phyloP scores from a whole-genome alignment of 202 grass and related monocot species.

The Tripidium arundinaceum region DNA sequence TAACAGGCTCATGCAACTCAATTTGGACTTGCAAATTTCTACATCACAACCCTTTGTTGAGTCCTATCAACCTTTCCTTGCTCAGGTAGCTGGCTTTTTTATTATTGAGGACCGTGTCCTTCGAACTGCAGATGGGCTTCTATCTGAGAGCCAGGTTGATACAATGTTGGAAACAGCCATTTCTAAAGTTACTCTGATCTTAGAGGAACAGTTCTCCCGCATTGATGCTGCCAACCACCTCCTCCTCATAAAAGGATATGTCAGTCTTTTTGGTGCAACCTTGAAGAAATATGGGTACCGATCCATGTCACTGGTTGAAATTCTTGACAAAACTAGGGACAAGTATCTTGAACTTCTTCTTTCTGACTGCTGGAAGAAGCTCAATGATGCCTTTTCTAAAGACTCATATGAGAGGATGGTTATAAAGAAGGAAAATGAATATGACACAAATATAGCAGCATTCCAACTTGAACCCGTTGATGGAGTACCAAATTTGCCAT shows the following conservation, averaged over 20 bases:
- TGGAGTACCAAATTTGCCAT: slow-evolving; percentile 60
- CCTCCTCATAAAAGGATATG: slow-evolving; percentile 64
- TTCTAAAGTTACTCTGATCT: slow-evolving; percentile 54
- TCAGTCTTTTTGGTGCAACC: slow-evolving; percentile 54
- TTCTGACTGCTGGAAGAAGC: slow-evolving; percentile 57
- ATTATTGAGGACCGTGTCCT: slow-evolving; percentile 68
- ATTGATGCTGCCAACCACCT: slow-evolving; percentile 58
- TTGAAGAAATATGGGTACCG: slow-evolving; percentile 60
- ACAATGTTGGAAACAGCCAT: slow-evolving; percentile 60
- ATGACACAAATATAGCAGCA: slow-evolving; percentile 53
- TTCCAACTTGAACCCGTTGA: slow-evolving; percentile 54
- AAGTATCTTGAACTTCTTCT: slow-evolving; percentile 63
- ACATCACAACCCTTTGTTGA: slow-evolving; percentile 65
- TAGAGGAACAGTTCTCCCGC: slow-evolving; percentile 62
- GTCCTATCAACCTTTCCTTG: slow-evolving; percentile 59
- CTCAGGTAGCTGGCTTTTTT: slow-evolving; percentile 84
- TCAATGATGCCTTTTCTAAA: slow-evolving; percentile 43
- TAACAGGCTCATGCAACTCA: slow-evolving; percentile 75
- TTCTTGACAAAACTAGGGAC: slow-evolving; percentile 65
- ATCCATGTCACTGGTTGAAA: slow-evolving; percentile 41
- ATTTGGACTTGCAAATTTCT: slow-evolving; percentile 74
- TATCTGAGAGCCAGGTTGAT: slow-evolving; percentile 69
- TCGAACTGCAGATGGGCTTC: slow-evolving; percentile 61
- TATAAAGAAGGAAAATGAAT: slow-evolving; percentile 73
- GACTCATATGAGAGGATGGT: slow-evolving; percentile 57